Evolutionary conservation across 768 basidiomycete species (phyloP), one percentile per base, ranked within the genome.

Genomic region (Saitozyma sp.): DNA sequence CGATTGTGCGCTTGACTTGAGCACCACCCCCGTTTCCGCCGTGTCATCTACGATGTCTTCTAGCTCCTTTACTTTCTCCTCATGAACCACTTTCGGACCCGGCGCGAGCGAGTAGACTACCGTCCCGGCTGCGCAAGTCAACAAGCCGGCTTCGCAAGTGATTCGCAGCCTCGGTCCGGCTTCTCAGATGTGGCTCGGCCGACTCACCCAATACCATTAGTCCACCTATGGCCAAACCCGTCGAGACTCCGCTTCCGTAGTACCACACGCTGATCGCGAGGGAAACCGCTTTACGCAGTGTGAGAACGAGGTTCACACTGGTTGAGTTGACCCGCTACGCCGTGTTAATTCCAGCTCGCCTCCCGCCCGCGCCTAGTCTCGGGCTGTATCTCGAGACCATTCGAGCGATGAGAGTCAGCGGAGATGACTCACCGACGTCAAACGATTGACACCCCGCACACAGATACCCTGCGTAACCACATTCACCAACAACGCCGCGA

Each of bases 201-300:
- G 20, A 71, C 78, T 63, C 42, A 80, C 79, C 56, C 66, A 91
- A 86, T 3, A 93, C 91, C 85, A 92, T 86, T 4, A 74, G 79
- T 4, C 89, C 89, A 20, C 91, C 91, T 6, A 83, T 43, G 0
- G 82, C 86, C 20, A 92, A 81, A 62, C 86, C 85, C 0, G 74
- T 59, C 62, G 89, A 89, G 85, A 88, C 87, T 6, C 85, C 86
- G 64, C 85, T 86, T 1, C 87, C 87, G 71, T 91, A 91, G 85
- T 86, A 91, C 88, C 89, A 90, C 8, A 93, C 88, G 69, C 88
- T 89, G 62, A 92, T 85, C 67, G 86, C 87, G 19, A 93, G 83
- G 65, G 88, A 89, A 52, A 90, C 76, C 7, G 90, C 90, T 76
- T 93, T 93, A 54, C 91, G 85, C 0, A 87, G 82, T 0, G 91